Conservation (phyloP, 352 stramenopile genomes). For the Phytopythium kandeliae region DNA sequence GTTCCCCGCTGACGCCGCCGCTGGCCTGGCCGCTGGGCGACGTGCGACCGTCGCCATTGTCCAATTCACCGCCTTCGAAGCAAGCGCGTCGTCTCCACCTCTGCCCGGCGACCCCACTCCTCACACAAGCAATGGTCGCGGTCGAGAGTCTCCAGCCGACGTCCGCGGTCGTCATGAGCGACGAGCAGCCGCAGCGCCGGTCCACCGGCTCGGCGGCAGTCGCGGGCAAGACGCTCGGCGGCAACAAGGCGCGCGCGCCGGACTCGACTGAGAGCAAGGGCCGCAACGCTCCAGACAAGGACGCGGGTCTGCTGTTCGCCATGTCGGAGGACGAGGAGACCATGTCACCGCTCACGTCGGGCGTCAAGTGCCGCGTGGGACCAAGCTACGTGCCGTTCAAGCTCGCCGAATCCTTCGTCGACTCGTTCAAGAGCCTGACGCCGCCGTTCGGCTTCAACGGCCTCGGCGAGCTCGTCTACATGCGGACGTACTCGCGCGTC, state of each 20-base stretch:
- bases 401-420: slow-evolving; percentile 38
- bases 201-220: neutral
- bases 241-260: neutral
- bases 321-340: slow-evolving; percentile 3
- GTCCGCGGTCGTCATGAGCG: slow-evolving; percentile 4
- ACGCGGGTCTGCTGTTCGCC: slow-evolving; percentile 1
- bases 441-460: slow-evolving; percentile 93
- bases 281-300: neutral
- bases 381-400: slow-evolving; percentile 19
- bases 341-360: slow-evolving; percentile 6
- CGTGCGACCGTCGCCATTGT: neutral
- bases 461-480: slow-evolving; percentile 91
- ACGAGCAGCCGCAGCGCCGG: slow-evolving; percentile 2
- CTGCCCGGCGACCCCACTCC: neutral
- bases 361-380: slow-evolving; percentile 11
- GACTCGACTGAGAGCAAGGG: neutral
- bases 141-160: slow-evolving; percentile 6
- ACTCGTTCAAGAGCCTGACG: slow-evolving; percentile 30
- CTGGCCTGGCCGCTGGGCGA: no score
- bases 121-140: slow-evolving; percentile 1
- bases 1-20: neutral
- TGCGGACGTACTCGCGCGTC: slow-evolving; percentile 88
- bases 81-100: neutral
- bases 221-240: neutral
- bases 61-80: neutral